phyloP scores from a whole-genome alignment of 148 eudicot species.

The Heliamphora exappendiculata region DNA sequence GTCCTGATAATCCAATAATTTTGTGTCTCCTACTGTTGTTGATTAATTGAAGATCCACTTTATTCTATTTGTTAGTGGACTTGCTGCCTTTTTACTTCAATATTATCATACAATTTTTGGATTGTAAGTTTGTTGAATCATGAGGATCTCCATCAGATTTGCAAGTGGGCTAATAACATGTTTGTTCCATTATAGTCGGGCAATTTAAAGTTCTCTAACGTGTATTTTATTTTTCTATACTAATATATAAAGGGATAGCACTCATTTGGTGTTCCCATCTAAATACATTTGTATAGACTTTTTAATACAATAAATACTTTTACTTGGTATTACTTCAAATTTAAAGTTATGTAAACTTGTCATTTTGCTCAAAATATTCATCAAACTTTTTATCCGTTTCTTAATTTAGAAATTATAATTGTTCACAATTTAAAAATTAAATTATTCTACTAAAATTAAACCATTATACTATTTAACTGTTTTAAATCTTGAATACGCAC shows the following conservation, averaged over 20 bases:
- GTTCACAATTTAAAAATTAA: too few relatives aligned
- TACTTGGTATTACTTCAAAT: too few relatives aligned
- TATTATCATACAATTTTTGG: neutral
- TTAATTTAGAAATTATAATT: too few relatives aligned
- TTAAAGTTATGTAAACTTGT: too few relatives aligned
- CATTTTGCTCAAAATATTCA: too few relatives aligned
- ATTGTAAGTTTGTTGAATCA: neutral
- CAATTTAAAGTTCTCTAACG: neutral
- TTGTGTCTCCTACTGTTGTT: neutral
- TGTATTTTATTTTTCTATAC: neutral
- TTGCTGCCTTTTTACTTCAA: neutral
- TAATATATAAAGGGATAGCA: neutral
- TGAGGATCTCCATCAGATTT: neutral
- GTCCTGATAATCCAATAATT: neutral
- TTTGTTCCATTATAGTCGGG: neutral
- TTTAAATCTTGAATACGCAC: too few relatives aligned
- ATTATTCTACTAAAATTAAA: too few relatives aligned
- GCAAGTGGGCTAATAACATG: neutral
- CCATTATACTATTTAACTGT: too few relatives aligned
- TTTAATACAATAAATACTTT: too few relatives aligned
- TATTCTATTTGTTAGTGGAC: neutral
- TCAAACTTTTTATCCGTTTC: too few relatives aligned
- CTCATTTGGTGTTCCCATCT: too few relatives aligned
- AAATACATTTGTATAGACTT: too few relatives aligned
- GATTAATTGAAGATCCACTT: neutral